Evolutionary conservation across 495 filamentous ascomycete genomes (phyloP), one percentile per base, ranked within the genome.

Genomic region (Hypoxylon perforatum): DNA sequence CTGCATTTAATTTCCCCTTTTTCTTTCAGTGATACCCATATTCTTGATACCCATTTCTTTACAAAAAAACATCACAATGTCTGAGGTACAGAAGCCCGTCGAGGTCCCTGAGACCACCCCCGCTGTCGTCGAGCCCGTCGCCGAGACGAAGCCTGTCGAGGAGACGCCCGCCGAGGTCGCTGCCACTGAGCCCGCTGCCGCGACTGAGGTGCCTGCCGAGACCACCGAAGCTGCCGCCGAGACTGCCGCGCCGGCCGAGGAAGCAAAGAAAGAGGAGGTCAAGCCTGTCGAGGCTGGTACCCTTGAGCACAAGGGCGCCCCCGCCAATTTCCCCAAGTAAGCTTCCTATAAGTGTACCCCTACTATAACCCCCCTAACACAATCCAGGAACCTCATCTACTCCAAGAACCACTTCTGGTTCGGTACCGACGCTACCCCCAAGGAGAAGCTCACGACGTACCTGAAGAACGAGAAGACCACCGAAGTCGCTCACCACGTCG

Each of bases 301-400:
- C 63, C 86, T 97, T 38, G 90, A 89, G 70, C 90, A 94, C 90
- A 96, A 97, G 86, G 90, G 84, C 59, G 89, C 92, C 41, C 93
- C 93, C 42, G 79, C 79, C 67, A 81, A 79, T 81, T 87, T 97
- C 63, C 85, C 94, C 77, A 94, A 97, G 94, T 98, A 88, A 81
- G 92, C 80, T 23, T n/a, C 48, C 14, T 8, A 30, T 18, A n/a
- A n/a, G n/a, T 19, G 25, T 15, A 14, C 2, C 14, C 8, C 12
- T 18, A 23, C n/a, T 18, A 28, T 41, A 51, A 22, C 38, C 23
- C 35, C 48, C 4, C 74, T 80, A 71, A 77, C 57, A 11, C 12
- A 36, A 11, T n/a, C 17, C 48, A 81, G 79, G 78, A 82, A 80
- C 78, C 67, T 80, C 42, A 70, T 82, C 54, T 80, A 77, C 75